These are phyloP conservation scores for Apophysomyces sp. DNA, from an alignment of 371 early-diverging fungal genomes.

Conservation along the genomic window DNA sequence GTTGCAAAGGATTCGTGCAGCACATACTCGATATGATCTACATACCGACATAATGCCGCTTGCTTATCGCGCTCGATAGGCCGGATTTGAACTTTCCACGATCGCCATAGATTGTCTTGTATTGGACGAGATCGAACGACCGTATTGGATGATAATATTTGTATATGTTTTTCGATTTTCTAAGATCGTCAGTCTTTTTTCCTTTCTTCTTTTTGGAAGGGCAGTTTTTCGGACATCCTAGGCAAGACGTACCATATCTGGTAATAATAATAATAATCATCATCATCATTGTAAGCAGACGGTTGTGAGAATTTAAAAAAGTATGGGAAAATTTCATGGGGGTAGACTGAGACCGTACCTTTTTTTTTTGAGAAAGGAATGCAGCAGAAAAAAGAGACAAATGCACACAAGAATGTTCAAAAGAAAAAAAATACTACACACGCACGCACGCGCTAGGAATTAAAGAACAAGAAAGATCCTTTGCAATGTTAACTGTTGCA, in stretches of 20 bases:
- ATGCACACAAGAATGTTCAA: too few relatives aligned
- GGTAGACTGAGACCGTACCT: too few relatives aligned
- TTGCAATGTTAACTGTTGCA: too few relatives aligned
- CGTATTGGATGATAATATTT: background rate
- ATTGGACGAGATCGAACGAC: background rate
- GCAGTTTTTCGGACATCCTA: too few relatives aligned
- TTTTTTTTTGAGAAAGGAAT: too few relatives aligned
- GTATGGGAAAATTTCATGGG: too few relatives aligned
- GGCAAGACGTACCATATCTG: background rate
- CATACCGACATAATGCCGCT: constrained; percentile 1
- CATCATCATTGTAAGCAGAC: background rate
- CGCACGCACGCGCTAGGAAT: too few relatives aligned
- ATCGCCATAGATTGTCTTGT: background rate
- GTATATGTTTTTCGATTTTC: constrained; percentile 1
- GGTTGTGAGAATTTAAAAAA: background rate
- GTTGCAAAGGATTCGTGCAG: constrained; percentile 66
- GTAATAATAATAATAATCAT: background rate
- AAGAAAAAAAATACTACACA: too few relatives aligned
- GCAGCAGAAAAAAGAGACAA: too few relatives aligned
- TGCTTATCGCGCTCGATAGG: background rate
- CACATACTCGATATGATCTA: constrained; percentile 68
- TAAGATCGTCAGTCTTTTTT: background rate
- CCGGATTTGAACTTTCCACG: background rate
- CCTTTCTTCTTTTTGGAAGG: too few relatives aligned
- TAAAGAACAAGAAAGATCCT: too few relatives aligned